Percentiles rank a stretch among this genome's conserved stretches.
Evolutionary conservation across 1,284 basidiomycete genomes (phyloP).

Genomic region (Trametes versicolor): DNA sequence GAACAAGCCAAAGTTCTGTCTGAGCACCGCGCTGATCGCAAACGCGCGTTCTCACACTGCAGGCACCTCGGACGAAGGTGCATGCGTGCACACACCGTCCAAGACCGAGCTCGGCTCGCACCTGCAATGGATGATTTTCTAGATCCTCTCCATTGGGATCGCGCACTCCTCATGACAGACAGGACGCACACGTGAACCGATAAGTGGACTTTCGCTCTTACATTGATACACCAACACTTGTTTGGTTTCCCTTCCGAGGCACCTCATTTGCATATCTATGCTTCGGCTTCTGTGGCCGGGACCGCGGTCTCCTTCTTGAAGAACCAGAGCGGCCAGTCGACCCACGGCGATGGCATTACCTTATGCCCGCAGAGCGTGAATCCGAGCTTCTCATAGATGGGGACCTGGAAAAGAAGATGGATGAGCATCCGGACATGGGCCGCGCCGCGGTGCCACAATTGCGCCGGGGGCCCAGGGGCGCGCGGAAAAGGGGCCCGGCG

Average conservation of each 20-base stretch:
- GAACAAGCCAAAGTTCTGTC: background rate
- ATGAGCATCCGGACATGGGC: background rate
- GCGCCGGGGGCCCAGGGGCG: background rate
- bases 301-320: slow-evolving; percentile 19
- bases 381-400: slow-evolving; percentile 32
- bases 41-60: too few species aligned
- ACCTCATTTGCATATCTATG: background rate
- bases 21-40: background rate
- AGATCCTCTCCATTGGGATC: too few species aligned
- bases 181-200: too few species aligned
- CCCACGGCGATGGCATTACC: slow-evolving; percentile 30
- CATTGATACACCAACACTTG: background rate
- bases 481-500: background rate
- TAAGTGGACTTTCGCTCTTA: background rate
- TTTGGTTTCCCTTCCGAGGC: too few species aligned
- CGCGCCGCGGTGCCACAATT: background rate
- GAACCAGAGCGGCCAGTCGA: slow-evolving; percentile 30
- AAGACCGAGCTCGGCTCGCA: too few species aligned
- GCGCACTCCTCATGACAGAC: too few species aligned
- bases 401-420: slow-evolving; percentile 10
- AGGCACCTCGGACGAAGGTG: too few species aligned
- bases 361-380: slow-evolving; percentile 21
- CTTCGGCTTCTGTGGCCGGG: background rate
- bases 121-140: too few species aligned
- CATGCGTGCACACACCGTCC: too few species aligned